Evolutionary conservation across 176 grass and related monocot species (phyloP).

Genomic region (Elymus sibiricus): DNA sequence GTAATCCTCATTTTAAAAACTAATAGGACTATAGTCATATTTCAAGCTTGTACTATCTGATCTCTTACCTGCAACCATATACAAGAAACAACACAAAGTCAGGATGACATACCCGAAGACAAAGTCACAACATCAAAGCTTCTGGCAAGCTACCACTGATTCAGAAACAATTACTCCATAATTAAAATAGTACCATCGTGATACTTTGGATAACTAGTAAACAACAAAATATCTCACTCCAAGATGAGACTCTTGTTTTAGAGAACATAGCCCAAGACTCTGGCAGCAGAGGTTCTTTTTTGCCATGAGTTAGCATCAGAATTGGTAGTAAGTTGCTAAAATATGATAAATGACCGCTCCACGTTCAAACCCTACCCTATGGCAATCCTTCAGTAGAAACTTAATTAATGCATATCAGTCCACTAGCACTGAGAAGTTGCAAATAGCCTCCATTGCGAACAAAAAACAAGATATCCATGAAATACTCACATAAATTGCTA

Average conservation of each 20-base stretch:
- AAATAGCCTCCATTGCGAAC: background rate
- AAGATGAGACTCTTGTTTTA: background rate
- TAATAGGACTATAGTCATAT: background rate
- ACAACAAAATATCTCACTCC: background rate
- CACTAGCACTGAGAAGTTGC: background rate
- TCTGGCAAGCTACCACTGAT: conserved; percentile 3
- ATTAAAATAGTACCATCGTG: background rate
- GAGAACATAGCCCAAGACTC: background rate
- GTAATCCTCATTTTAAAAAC: background rate
- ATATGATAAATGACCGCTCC: background rate
- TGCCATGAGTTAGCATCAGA: background rate
- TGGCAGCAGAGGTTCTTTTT: background rate
- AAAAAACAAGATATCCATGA: conserved; percentile 2
- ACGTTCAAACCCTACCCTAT: background rate
- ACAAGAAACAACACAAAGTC: background rate
- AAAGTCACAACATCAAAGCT: conserved; percentile 9
- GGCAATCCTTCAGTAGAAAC: background rate
- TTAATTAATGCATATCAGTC: background rate
- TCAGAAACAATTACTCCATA: background rate
- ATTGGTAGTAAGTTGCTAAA: background rate
- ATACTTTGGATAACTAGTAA: background rate
- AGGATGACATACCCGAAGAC: background rate
- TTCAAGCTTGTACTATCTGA: background rate
- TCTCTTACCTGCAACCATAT: background rate
- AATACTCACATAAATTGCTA: background rate